phyloP scores from a whole-genome alignment of 1,139 yeast species.

The Taiozyma sp. region DNA sequence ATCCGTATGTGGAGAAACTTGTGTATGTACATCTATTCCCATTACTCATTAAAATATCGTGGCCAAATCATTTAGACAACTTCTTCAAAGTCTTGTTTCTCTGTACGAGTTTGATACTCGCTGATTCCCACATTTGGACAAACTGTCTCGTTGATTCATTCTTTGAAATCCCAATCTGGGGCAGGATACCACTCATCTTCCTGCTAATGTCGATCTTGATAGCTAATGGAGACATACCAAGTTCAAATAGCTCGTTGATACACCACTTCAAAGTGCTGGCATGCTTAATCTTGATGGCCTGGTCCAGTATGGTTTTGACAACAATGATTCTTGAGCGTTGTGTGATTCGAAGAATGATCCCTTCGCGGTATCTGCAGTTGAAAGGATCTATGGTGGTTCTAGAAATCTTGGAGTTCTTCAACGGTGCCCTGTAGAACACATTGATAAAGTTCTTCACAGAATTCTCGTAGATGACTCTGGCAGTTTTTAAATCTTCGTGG shows the following conservation, averaged over 20 bases:
- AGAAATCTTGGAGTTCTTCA: background rate
- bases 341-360: constrained; percentile 2
- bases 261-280: constrained; percentile 2
- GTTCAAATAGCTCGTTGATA: constrained; percentile 1
- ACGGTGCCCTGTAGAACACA: constrained; percentile 1
- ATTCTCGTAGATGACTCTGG: constrained; percentile 4
- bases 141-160: background rate
- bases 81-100: background rate
- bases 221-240: constrained; percentile 8
- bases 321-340: constrained; percentile 3
- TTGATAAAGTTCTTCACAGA: constrained; percentile 5
- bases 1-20: background rate
- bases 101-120: background rate
- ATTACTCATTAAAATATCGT: background rate
- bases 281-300: constrained; percentile 1
- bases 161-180: background rate
- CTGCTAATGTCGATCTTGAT: constrained; percentile 2
- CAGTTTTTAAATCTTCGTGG: background rate
- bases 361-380: background rate
- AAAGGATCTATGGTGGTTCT: constrained; percentile 8
- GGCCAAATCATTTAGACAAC: background rate
- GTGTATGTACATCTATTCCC: background rate
- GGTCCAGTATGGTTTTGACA: constrained; percentile 10
- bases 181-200: constrained; percentile 1
- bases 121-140: background rate